These are phyloP conservation scores for Pyropia yezoensis DNA, from an alignment of 23 red algal genomes.

Conservation along the genomic window DNA sequence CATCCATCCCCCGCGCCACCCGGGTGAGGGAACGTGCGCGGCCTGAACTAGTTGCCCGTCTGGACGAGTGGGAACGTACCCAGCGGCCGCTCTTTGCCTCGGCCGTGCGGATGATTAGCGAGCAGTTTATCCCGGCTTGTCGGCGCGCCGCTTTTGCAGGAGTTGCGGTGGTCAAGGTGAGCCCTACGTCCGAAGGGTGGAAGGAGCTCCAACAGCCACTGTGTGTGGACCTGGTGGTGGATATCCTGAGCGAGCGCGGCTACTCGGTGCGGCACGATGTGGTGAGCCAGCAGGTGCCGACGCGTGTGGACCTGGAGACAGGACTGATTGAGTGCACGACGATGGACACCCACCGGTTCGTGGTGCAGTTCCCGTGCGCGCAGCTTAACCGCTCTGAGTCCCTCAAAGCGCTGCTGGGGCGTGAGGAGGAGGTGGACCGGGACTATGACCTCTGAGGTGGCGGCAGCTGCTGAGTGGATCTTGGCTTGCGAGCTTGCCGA, in stretches of 20 bases:
- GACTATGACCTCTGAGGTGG: no score
- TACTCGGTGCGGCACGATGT: neutral
- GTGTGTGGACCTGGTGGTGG: conserved; percentile 1
- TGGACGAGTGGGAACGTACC: neutral
- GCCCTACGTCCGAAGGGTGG: neutral
- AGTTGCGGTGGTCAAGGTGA: conserved; percentile 2
- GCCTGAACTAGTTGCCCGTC: neutral
- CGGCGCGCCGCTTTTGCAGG: neutral
- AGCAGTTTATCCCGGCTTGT: neutral
- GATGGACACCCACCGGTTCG: no score
- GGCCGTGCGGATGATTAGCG: neutral
- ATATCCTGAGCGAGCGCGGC: conserved; percentile 2
- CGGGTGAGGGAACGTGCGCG: neutral
- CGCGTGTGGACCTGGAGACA: no score
- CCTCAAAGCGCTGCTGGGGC: no score
- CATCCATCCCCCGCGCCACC: neutral
- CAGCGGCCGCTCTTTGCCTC: neutral
- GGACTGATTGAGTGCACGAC: no score
- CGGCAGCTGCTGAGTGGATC: no score
- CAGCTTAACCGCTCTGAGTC: no score
- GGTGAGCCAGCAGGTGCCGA: no score
- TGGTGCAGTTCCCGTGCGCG: no score
- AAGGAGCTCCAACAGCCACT: neutral
- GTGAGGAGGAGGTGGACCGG: no score
- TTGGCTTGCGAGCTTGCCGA: no score